Evolutionary conservation across 257 asterid genomes (phyloP).

Genomic region (Solanum infundibuliforme): DNA sequence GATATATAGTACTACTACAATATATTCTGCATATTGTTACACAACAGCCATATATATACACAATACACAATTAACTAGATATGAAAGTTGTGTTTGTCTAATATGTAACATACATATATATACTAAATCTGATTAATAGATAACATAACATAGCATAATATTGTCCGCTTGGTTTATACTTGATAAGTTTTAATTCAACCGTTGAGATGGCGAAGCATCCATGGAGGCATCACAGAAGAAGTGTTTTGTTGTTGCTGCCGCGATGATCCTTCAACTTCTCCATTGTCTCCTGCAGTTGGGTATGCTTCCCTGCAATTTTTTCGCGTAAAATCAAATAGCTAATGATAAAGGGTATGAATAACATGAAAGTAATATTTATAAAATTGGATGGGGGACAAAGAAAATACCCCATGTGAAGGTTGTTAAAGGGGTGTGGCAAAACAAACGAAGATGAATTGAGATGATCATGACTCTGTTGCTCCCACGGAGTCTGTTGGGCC

Average conservation of each 20-base stretch:
- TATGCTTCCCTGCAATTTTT: constrained; percentile 30
- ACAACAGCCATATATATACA: background rate
- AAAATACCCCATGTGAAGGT: constrained; percentile 38
- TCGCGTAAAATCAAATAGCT: background rate
- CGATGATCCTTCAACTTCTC: constrained; percentile 27
- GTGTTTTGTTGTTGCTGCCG: constrained; percentile 23
- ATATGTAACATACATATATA: background rate
- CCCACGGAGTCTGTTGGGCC: constrained; percentile 22
- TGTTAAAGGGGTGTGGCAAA: constrained; percentile 21
- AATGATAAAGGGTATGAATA: background rate
- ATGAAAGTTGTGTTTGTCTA: background rate
- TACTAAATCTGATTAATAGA: background rate
- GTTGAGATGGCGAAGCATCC: constrained; percentile 38
- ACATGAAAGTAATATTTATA: background rate
- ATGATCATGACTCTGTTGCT: constrained; percentile 30
- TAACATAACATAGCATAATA: background rate
- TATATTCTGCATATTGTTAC: background rate
- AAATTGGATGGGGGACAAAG: background rate
- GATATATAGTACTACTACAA: background rate
- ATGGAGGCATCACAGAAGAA: constrained; percentile 37
- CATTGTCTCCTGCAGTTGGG: constrained; percentile 16
- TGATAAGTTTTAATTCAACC: background rate
- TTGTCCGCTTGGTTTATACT: background rate
- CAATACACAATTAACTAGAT: background rate
- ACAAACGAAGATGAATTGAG: constrained; percentile 27